These are phyloP conservation scores for Fraxinus americana DNA, from an alignment of 257 asterid genomes.

Conservation along the genomic window DNA sequence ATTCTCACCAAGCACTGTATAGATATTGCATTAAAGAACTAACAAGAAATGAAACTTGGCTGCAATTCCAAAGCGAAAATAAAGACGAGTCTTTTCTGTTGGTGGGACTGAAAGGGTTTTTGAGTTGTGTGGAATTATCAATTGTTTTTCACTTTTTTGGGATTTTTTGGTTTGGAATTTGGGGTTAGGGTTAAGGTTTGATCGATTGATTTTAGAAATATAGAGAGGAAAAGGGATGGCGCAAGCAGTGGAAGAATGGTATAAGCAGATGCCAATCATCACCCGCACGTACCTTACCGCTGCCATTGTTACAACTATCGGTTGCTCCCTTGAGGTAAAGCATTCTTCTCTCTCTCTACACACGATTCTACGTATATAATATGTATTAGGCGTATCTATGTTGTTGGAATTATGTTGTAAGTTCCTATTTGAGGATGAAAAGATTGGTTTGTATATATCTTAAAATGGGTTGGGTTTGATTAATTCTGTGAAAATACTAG, in stretches of 20 bases:
- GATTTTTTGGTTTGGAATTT: slow-evolving; percentile 11
- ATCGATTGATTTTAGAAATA: not conserved
- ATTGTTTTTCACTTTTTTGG: not conserved
- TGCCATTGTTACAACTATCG: slow-evolving; percentile 88
- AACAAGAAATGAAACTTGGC: not conserved
- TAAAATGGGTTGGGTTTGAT: not conserved
- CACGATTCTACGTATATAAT: not conserved
- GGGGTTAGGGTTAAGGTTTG: slow-evolving; percentile 27
- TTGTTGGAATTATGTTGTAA: not conserved
- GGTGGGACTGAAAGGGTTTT: not conserved
- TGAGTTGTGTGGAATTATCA: not conserved
- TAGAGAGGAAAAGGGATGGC: slow-evolving; percentile 55
- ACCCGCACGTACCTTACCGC: slow-evolving; percentile 99
- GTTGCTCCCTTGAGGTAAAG: slow-evolving; percentile 89
- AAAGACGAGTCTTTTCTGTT: not conserved
- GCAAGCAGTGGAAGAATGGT: slow-evolving; percentile 99
- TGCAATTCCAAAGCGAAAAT: not conserved
- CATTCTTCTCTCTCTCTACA: not conserved
- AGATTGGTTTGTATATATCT: not conserved
- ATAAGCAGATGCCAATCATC: slow-evolving; percentile 98
- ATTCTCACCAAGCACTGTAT: not conserved
- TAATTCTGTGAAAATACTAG: not conserved
- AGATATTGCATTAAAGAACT: not conserved
- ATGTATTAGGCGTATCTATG: not conserved
- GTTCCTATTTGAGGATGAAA: not conserved